Conservation (phyloP, 805 yeast genomes). For the Wickerhamiella allomyrinae region DNA sequence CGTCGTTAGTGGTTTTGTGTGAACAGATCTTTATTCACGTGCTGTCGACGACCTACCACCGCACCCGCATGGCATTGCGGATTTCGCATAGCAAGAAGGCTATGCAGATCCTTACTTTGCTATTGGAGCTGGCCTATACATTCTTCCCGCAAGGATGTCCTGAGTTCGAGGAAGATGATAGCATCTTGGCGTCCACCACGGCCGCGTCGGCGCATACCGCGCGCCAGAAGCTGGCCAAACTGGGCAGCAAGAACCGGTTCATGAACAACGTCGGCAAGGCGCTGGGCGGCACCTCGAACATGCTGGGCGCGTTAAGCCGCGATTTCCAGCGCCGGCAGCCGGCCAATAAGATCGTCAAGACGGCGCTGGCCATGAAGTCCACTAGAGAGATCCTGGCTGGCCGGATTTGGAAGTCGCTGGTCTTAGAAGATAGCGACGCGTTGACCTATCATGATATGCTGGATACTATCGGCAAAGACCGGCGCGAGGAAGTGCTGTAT, state of each 20-base stretch:
- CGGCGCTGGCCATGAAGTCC: constrained; percentile 21
- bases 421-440: constrained; percentile 25
- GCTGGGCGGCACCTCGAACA: constrained; percentile 20
- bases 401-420: constrained; percentile 30
- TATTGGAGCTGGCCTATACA: constrained; percentile 23
- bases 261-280: constrained; percentile 18
- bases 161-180: constrained; percentile 27
- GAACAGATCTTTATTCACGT: constrained; percentile 27
- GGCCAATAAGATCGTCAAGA: constrained; percentile 20
- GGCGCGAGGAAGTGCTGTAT: constrained; percentile 21
- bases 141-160: constrained; percentile 24
- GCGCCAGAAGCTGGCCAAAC: background rate
- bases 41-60: constrained; percentile 28
- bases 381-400: constrained; percentile 23
- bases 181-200: constrained; percentile 18
- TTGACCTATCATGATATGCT: constrained; percentile 23
- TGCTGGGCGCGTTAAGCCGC: constrained; percentile 15
- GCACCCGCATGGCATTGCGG: constrained; percentile 26
- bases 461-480: constrained; percentile 22
- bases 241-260: constrained; percentile 3
- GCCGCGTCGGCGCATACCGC: constrained; percentile 11
- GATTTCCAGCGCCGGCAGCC: constrained; percentile 10
- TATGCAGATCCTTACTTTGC: constrained; percentile 18
- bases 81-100: constrained; percentile 26
- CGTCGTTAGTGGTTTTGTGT: constrained; percentile 24